Percentiles rank a stretch among this genome's conserved stretches.
Evolutionary conservation across 169 alveolate species (phyloP).

Genomic region (Toxoplasma gondii): DNA sequence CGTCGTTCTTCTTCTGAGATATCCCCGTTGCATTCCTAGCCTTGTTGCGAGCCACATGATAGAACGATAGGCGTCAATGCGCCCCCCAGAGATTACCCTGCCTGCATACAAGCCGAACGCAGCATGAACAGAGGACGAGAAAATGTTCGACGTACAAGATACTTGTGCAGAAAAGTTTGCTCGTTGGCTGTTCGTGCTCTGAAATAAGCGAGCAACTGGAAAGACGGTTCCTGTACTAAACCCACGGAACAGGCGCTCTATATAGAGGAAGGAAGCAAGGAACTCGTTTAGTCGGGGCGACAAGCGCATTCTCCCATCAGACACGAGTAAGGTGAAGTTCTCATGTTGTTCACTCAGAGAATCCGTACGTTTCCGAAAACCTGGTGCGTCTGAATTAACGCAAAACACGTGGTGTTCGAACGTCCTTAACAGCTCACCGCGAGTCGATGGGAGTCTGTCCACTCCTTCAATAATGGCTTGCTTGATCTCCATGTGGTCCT

Average conservation of each 20-base stretch:
- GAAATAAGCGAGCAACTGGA: not conserved
- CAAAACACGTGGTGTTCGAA: too few relatives aligned
- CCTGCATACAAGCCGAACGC: not conserved
- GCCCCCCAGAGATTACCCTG: constrained; percentile 15
- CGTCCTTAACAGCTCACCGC: not conserved
- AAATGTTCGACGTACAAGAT: not conserved
- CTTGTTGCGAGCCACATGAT: not conserved
- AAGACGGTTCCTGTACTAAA: not conserved
- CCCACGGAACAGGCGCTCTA: not conserved
- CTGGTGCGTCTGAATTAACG: too few relatives aligned
- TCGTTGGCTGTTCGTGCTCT: not conserved
- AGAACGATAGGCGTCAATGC: not conserved
- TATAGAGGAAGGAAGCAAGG: too few relatives aligned
- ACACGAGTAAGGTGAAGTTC: too few relatives aligned
- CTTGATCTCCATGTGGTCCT: constrained; percentile 29
- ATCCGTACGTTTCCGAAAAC: too few relatives aligned
- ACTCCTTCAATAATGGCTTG: constrained; percentile 10
- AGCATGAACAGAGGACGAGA: not conserved
- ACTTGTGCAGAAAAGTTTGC: not conserved
- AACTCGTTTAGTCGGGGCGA: too few relatives aligned
- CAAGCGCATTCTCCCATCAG: too few relatives aligned
- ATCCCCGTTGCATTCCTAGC: not conserved
- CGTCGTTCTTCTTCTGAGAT: not conserved
- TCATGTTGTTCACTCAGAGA: too few relatives aligned
- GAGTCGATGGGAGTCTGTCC: not conserved